phyloP scores from a whole-genome alignment of 78 protist species.

The Monosiga brevicollis region DNA sequence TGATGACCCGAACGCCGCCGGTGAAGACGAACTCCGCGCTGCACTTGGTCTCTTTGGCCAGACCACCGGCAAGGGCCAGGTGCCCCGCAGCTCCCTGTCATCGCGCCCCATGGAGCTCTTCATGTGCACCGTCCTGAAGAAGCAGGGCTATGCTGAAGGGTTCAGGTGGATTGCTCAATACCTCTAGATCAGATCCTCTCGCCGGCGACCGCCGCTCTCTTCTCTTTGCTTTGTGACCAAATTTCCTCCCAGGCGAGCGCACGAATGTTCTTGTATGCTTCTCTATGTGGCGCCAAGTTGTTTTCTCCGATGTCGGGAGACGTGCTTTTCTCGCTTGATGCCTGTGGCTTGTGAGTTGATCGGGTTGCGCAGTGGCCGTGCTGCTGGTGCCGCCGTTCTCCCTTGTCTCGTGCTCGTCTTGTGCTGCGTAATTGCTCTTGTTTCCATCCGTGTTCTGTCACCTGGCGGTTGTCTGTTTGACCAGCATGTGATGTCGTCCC shows the following conservation, averaged over 20 bases:
- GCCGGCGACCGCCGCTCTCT: background rate
- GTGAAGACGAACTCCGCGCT: constrained; percentile 79
- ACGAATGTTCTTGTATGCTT: background rate
- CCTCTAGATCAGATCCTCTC: background rate
- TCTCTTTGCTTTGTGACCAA: background rate
- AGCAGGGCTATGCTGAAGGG: constrained; percentile 92
- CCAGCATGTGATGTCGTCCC: too few species aligned
- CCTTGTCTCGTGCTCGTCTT: too few species aligned
- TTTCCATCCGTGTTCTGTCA: too few species aligned
- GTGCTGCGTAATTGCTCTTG: too few species aligned
- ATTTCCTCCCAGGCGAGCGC: too few species aligned
- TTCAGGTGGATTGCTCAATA: constrained; percentile 9
- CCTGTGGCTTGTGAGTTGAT: background rate
- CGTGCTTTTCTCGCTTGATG: background rate
- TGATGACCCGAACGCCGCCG: constrained; percentile 76
- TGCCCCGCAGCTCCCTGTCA: background rate
- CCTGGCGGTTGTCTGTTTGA: too few species aligned
- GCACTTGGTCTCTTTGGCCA: constrained; percentile 60
- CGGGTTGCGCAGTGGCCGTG: background rate
- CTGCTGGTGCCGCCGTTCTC: too few species aligned
- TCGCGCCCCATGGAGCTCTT: constrained; percentile 94
- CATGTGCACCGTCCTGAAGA: constrained; percentile 90
- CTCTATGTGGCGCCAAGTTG: background rate
- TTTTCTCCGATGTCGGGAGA: background rate
- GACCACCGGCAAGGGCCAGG: constrained; percentile 78